These are phyloP conservation scores for Ophiocordyceps camponoti-floridani DNA, from an alignment of 2,329 filamentous ascomycete genomes.

Conservation along the genomic window DNA sequence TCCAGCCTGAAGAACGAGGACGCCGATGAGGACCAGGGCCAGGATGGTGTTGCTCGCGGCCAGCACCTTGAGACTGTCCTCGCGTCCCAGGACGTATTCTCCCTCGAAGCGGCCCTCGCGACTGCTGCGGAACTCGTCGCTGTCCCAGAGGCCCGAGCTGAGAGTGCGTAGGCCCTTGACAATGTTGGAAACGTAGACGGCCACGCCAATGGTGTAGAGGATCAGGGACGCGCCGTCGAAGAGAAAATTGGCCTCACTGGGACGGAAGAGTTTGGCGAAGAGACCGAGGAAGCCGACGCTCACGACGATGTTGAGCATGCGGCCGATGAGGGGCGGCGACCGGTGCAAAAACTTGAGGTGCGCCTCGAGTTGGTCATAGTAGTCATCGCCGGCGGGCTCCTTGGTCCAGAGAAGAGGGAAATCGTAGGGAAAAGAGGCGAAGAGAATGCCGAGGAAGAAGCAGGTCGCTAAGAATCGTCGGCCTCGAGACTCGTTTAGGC, in stretches of 20 bases:
- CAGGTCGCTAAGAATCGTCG: slow-evolving; percentile 46
- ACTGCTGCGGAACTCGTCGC: slow-evolving; percentile 19
- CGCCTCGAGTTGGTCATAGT: slow-evolving; percentile 71
- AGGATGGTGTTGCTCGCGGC: slow-evolving; percentile 93
- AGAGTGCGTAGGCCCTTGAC: slow-evolving; percentile 84
- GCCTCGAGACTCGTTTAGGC: not conserved
- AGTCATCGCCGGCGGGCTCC: slow-evolving; percentile 42
- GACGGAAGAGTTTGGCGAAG: slow-evolving; percentile 85
- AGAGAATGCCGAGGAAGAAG: slow-evolving; percentile 97
- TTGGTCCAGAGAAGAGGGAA: slow-evolving; percentile 73
- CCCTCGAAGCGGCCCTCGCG: slow-evolving; percentile 26
- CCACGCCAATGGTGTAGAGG: slow-evolving; percentile 70
- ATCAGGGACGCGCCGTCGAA: slow-evolving; percentile 76
- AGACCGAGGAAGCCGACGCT: slow-evolving; percentile 75
- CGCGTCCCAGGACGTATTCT: slow-evolving; percentile 56
- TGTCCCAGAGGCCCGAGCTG: slow-evolving; percentile 46
- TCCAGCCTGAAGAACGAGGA: slow-evolving; percentile 82
- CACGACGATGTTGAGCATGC: slow-evolving; percentile 87
- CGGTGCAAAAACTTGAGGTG: slow-evolving; percentile 86
- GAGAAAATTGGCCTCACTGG: slow-evolving; percentile 84
- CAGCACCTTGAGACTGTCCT: slow-evolving; percentile 81
- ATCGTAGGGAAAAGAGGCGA: slow-evolving; percentile 92
- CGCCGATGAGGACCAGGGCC: slow-evolving; percentile 77
- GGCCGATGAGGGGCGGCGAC: slow-evolving; percentile 77
- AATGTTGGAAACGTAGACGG: slow-evolving; percentile 91